Evolutionary conservation across 331 rosid genomes (phyloP).

Genomic region (Prunus yedoensis): DNA sequence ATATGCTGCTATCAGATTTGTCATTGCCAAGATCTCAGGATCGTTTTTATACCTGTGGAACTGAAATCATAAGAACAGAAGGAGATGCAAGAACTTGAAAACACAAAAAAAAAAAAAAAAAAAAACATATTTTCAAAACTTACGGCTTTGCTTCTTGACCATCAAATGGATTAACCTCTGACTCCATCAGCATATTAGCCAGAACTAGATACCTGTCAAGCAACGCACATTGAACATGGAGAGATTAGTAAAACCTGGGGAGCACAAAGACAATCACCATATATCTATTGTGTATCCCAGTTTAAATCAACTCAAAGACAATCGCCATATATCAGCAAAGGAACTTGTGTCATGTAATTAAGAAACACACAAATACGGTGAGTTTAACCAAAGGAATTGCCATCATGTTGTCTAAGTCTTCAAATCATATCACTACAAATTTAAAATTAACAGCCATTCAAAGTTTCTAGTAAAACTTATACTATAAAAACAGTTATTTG

Average conservation of each 20-base stretch:
- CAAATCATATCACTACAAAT: not conserved
- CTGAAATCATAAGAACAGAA: conserved; percentile 26
- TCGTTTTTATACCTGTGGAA: conserved; percentile 85
- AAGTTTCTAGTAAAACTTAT: not conserved
- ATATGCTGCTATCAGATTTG: conserved; percentile 94
- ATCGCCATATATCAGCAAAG: not conserved
- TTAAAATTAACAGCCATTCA: not conserved
- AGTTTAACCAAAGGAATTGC: not conserved
- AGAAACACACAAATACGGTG: not conserved
- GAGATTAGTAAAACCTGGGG: not conserved
- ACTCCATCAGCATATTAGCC: conserved; percentile 99
- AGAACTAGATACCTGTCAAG: conserved; percentile 75
- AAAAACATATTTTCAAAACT: conserved; percentile 25
- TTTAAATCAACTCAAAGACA: not conserved
- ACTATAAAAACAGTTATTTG: not conserved
- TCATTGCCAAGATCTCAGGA: conserved; percentile 98
- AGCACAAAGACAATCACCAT: not conserved
- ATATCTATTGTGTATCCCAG: not conserved
- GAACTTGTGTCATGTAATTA: not conserved
- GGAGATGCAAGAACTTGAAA: not conserved
- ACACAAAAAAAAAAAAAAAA: not conserved
- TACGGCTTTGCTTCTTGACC: conserved; percentile 99
- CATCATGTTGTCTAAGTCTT: not conserved
- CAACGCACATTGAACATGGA: conserved; percentile 7
- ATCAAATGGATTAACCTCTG: conserved; percentile 97